Evolutionary conservation across 768 basidiomycete species (phyloP).

Genomic region (Russula sp.): DNA sequence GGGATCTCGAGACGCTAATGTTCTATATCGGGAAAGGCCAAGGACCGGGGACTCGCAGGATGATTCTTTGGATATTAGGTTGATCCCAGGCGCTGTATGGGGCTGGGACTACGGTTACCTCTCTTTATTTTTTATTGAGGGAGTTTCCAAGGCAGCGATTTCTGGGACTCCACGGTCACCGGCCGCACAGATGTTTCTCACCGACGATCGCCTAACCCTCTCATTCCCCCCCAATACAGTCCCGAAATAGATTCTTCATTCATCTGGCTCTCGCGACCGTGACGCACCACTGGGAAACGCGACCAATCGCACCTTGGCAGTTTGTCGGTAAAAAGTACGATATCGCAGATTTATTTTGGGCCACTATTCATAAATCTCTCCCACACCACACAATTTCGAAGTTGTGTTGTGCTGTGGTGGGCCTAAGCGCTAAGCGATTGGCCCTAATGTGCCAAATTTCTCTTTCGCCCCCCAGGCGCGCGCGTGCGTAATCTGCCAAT

Average conservation of each 20-base stretch:
- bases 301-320: background rate
- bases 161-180: background rate
- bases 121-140: conserved; percentile 1
- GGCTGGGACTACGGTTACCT: background rate
- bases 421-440: background rate
- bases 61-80: background rate
- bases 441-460: background rate
- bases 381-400: too few species aligned
- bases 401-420: too few species aligned
- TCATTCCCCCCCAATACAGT: background rate
- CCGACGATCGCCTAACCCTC: background rate
- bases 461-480: background rate
- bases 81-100: background rate
- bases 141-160: conserved; percentile 10
- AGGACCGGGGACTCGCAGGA: background rate
- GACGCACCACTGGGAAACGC: background rate
- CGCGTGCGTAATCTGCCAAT: background rate
- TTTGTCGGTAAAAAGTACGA: background rate
- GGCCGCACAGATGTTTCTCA: background rate
- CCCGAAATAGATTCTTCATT: background rate
- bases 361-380: background rate
- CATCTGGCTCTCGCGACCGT: background rate
- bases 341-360: background rate
- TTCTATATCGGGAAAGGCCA: background rate
- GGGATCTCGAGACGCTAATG: background rate